Evolutionary conservation across 148 eudicot genomes (phyloP), one percentile per base, ranked within the genome.

Genomic region (Vaccinium darrowii): DNA sequence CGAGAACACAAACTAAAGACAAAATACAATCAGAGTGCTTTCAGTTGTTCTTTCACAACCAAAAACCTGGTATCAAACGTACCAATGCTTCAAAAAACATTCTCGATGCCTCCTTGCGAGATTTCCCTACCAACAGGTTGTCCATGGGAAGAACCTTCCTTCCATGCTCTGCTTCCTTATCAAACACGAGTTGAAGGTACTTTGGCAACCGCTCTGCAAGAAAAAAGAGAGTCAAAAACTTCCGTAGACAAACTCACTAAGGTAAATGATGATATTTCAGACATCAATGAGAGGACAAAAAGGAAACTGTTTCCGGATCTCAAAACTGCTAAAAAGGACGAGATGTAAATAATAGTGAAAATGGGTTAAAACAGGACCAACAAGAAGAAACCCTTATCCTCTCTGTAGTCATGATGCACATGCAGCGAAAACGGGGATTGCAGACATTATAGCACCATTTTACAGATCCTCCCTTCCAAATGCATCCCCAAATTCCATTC

Each of bases 61-160:
- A 78, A 53, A 18, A 52, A 53, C 65, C 7, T 76, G 39, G 63
- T 83, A 57, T 33, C 7, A 43, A 51, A 82, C 94, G 69, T 93
- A 97, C 99, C 99, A 97, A 85, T 52, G 99, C 91, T 89, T 97
- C 99, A 82, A 97, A 97, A 86, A 97, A 97, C 99, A 97, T 93
- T 87, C 99, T 91, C 19, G 99, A 94, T 19, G 99, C 99, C 89
- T 97, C 99, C 91, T 97, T 97, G 21, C 99, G 95, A 60, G 97
- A 86, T 92, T 97, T 97, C 33, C 96, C 93, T 79, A 84, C 88
- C 75, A 97, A 89, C 39, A 97, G 91, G 85, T 86, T 91, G 88
- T 92, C 96, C 91, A 97, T 86, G 15, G 92, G 89, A 85, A 94
- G 87, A 78, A 86, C 89, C 87, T 85, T 91, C 85, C 89, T 94